Conservation (phyloP, 345 rosid species). For the Psidium friedrichsthalianum region DNA sequence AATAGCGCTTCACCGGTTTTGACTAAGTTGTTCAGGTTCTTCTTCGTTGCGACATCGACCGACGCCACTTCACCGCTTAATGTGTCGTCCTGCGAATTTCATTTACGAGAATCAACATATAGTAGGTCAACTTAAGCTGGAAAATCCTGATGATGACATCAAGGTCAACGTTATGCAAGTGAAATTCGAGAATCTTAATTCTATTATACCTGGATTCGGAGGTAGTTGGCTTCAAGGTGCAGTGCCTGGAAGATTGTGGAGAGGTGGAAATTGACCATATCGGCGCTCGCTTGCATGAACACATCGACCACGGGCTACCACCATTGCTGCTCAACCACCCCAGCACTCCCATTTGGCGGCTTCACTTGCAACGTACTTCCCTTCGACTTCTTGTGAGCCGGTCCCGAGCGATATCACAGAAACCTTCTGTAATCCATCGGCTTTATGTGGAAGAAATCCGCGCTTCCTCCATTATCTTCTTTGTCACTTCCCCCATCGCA, state of each 20-base stretch:
- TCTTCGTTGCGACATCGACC: conserved; percentile 10
- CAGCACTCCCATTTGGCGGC: conserved; percentile 20
- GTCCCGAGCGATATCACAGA: conserved; percentile 18
- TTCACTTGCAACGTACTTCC: conserved; percentile 4
- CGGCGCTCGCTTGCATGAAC: conserved; percentile 14
- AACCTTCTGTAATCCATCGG: conserved; percentile 4
- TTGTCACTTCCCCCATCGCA: conserved; percentile 13
- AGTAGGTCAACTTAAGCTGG: background rate
- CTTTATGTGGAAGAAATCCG: conserved; percentile 1
- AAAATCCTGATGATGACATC: background rate
- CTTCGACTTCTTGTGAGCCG: conserved; percentile 5
- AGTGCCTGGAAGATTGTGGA: conserved; percentile 14
- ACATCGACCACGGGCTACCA: conserved; percentile 6
- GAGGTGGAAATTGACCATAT: conserved; percentile 18
- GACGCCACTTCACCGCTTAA: conserved; percentile 9
- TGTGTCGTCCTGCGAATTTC: conserved; percentile 7
- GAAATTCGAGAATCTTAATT: background rate
- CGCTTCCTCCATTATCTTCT: conserved; percentile 1
- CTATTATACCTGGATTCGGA: conserved; percentile 10
- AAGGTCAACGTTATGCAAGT: background rate
- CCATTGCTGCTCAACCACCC: conserved; percentile 11
- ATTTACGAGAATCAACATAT: background rate
- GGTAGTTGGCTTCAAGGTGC: conserved; percentile 9
- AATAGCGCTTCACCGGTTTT: conserved; percentile 13
- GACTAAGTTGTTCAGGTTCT: conserved; percentile 14